Conservation (phyloP, 768 basidiomycete species). For the Mycena latifolia region DNA sequence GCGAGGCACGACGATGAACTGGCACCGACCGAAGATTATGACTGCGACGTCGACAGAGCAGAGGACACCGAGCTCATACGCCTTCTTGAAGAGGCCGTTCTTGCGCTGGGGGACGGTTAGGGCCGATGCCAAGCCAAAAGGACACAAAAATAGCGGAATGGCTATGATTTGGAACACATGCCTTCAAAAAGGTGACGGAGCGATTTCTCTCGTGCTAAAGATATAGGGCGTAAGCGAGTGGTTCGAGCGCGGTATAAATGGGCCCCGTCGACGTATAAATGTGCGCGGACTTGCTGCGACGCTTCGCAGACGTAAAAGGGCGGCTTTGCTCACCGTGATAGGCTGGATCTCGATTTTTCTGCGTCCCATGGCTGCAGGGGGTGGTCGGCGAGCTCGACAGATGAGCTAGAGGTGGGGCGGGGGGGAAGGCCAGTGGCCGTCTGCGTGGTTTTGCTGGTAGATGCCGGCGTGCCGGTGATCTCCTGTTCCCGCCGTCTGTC, state of each 20-base stretch:
- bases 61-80: slow-evolving; percentile 90
- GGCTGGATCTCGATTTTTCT: slow-evolving; percentile 89
- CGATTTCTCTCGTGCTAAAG: slow-evolving; percentile 92
- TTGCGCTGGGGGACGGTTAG: slow-evolving; percentile 71
- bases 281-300: slow-evolving; percentile 19
- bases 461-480: slow-evolving; percentile 29
- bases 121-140: slow-evolving; percentile 59
- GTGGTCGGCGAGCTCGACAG: not conserved
- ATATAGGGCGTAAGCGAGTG: slow-evolving; percentile 49
- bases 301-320: slow-evolving; percentile 35
- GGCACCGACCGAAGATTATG: slow-evolving; percentile 75
- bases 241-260: slow-evolving; percentile 43
- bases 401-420: slow-evolving; percentile 9
- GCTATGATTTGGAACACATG: slow-evolving; percentile 30
- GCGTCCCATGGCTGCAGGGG: slow-evolving; percentile 65
- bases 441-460: slow-evolving; percentile 26
- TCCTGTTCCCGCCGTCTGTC: slow-evolving; percentile 7
- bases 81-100: slow-evolving; percentile 93
- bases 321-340: slow-evolving; percentile 67
- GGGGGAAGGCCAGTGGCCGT: not conserved
- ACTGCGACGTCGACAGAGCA: slow-evolving; percentile 92
- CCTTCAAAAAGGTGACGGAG: slow-evolving; percentile 93
- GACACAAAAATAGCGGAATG: slow-evolving; percentile 73
- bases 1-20: slow-evolving; percentile 12
- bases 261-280: slow-evolving; percentile 39